phyloP scores from a whole-genome alignment of 805 yeast species.

The Teunomyces atbi region DNA sequence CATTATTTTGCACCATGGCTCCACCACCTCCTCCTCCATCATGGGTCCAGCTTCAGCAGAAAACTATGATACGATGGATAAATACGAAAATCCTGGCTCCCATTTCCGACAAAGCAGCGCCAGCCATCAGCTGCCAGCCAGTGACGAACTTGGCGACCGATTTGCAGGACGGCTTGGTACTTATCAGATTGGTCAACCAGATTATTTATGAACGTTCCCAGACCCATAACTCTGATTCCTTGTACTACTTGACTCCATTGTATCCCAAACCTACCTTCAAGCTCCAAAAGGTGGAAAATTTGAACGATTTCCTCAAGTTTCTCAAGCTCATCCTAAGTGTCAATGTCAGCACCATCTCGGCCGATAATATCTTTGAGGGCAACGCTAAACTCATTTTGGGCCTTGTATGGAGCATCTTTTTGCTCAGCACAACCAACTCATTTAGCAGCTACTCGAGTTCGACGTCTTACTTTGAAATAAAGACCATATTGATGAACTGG shows the following conservation, averaged over 20 bases:
- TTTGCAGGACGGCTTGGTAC: conserved; percentile 39
- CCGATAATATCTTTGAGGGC: conserved; percentile 51
- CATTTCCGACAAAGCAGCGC: conserved; percentile 9
- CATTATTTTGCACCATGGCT: background rate
- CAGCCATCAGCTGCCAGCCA: background rate
- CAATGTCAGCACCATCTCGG: conserved; percentile 43
- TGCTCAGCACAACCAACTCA: conserved; percentile 36
- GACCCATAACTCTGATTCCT: conserved; percentile 14
- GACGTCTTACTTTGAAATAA: conserved; percentile 31
- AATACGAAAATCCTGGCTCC: conserved; percentile 32
- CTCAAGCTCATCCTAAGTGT: conserved; percentile 38
- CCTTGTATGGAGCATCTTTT: conserved; percentile 48
- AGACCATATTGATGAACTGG: conserved; percentile 46
- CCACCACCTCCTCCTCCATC: conserved; percentile 6
- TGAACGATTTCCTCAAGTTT: conserved; percentile 42
- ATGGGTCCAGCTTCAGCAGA: conserved; percentile 47
- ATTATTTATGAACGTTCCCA: conserved; percentile 23
- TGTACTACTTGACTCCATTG: conserved; percentile 29
- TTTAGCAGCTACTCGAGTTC: conserved; percentile 16
- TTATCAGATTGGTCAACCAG: conserved; percentile 36
- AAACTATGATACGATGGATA: conserved; percentile 52
- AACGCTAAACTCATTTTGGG: conserved; percentile 48
- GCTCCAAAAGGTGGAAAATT: conserved; percentile 48
- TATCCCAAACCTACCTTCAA: conserved; percentile 38
- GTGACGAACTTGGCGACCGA: conserved; percentile 27